These are phyloP conservation scores for Saccharomycopsis fermentans DNA, from an alignment of 805 yeast species.

Conservation along the genomic window DNA sequence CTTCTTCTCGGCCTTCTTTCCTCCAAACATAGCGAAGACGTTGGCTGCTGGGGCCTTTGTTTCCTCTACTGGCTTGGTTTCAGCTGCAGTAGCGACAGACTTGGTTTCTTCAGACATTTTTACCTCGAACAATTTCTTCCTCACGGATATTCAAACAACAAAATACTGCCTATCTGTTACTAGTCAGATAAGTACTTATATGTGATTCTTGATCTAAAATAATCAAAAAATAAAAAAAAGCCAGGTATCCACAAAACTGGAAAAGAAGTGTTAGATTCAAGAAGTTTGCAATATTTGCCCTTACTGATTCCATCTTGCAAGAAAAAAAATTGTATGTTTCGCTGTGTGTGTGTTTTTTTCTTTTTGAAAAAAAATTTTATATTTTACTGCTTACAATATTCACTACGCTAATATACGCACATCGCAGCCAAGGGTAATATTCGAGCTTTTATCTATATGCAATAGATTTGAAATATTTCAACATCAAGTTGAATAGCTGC, in stretches of 20 bases:
- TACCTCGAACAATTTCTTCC: background rate
- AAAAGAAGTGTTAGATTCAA: background rate
- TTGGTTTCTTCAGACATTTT: constrained; percentile 20
- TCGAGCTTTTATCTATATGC: too few relatives aligned
- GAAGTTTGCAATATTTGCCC: background rate
- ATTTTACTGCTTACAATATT: background rate
- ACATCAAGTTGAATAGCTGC: too few relatives aligned
- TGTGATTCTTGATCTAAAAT: too few relatives aligned
- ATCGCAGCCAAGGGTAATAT: too few relatives aligned
- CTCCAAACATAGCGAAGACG: constrained; percentile 94
- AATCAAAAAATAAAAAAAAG: background rate
- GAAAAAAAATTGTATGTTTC: background rate
- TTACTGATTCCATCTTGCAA: background rate
- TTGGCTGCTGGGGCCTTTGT: constrained; percentile 50
- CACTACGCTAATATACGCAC: too few relatives aligned
- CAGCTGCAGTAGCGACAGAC: constrained; percentile 19
- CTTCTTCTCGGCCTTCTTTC: constrained; percentile 61
- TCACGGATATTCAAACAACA: background rate
- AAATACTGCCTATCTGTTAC: background rate
- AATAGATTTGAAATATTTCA: too few relatives aligned
- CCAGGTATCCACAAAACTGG: background rate
- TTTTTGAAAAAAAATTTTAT: background rate
- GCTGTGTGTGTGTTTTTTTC: background rate
- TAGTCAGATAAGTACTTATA: background rate
- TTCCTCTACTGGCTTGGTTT: constrained; percentile 11